Evolutionary conservation across 73 alveolate species (phyloP).

Genomic region (Paramecium biaurelia): DNA sequence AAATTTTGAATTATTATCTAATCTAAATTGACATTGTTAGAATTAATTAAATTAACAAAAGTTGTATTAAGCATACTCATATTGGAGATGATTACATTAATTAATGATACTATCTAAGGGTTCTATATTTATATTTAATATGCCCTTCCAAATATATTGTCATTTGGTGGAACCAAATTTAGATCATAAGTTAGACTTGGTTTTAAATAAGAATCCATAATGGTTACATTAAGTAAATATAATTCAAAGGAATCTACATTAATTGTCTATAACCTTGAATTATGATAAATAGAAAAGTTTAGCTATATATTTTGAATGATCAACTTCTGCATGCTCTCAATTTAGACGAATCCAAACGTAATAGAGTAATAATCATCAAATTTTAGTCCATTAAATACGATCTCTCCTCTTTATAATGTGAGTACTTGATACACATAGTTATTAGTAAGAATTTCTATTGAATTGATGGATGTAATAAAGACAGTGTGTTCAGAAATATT

Average conservation of each 20-base stretch:
- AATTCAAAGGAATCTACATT: background rate
- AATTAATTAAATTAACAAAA: background rate
- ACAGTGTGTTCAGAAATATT: background rate
- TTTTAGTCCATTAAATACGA: background rate
- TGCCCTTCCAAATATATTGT: background rate
- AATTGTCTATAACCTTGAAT: background rate
- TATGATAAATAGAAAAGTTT: background rate
- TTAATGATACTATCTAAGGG: background rate
- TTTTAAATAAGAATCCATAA: background rate
- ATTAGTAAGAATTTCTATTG: background rate
- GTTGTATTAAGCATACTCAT: background rate
- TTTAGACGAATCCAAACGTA: background rate
- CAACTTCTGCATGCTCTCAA: background rate
- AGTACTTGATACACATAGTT: background rate
- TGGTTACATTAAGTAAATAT: background rate
- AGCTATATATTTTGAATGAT: background rate
- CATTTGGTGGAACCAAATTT: background rate
- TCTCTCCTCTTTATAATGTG: background rate
- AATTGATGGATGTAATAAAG: background rate
- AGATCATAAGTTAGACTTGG: background rate
- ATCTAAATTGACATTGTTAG: background rate
- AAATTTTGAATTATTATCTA: background rate
- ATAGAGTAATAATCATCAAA: background rate
- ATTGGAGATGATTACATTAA: background rate
- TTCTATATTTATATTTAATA: background rate